Conservation (phyloP, 495 filamentous ascomycete genomes). For the Aspergillus wentii region DNA sequence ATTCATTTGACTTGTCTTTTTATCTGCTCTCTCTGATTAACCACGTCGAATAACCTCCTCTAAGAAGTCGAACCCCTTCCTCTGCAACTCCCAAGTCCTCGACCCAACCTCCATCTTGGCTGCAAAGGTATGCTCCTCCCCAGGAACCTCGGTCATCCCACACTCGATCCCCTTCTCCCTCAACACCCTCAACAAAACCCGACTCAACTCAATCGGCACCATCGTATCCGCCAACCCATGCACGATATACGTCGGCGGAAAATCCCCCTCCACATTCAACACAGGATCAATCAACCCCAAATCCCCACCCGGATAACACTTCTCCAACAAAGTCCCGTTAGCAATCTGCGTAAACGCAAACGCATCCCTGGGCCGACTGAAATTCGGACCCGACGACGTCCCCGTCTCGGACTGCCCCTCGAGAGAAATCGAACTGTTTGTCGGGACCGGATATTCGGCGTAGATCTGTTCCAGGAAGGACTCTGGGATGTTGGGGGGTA, state of each 20-base stretch:
- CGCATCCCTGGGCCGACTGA: slow-evolving; percentile 26
- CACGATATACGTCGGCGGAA: slow-evolving; percentile 30
- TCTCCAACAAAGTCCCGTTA: slow-evolving; percentile 19
- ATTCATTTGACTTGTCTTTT: too few species aligned
- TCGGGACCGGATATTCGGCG: slow-evolving; percentile 21
- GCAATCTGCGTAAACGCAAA: slow-evolving; percentile 34
- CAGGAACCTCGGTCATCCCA: slow-evolving; percentile 30
- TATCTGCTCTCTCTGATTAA: too few species aligned
- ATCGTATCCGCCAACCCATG: slow-evolving; percentile 24
- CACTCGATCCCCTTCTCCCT: slow-evolving; percentile 17
- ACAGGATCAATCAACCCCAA: slow-evolving; percentile 23
- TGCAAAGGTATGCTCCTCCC: slow-evolving; percentile 33
- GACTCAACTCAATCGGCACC: slow-evolving; percentile 24
- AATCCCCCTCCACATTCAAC: slow-evolving; percentile 9
- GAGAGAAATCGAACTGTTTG: slow-evolving; percentile 25
- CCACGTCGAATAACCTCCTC: slow-evolving; percentile 18
- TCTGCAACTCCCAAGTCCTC: slow-evolving; percentile 29
- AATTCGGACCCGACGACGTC: slow-evolving; percentile 18
- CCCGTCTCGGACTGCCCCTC: slow-evolving; percentile 24
- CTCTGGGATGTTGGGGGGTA: slow-evolving; percentile 10
- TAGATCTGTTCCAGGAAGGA: slow-evolving; percentile 23
- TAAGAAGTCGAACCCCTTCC: slow-evolving; percentile 32
- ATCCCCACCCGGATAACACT: slow-evolving; percentile 17
- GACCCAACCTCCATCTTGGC: slow-evolving; percentile 30
- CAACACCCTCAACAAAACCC: slow-evolving; percentile 14